Conservation (phyloP, 306 rosid species). For the Prosopis cineraria region DNA sequence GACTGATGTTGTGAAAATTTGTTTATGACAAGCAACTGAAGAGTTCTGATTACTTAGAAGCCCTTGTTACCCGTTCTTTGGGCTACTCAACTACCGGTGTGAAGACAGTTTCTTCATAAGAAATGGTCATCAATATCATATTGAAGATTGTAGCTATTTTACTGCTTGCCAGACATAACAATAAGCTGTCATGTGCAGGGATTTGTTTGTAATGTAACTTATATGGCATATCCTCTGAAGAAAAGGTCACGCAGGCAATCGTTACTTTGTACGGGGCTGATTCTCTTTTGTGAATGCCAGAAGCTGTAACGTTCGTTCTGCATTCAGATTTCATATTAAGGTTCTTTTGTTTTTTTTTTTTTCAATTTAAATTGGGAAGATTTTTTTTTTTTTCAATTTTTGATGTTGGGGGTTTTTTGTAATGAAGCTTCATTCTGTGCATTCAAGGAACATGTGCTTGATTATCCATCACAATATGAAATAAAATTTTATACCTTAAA, state of each 20-base stretch:
- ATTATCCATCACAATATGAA: neutral
- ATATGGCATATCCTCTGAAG: constrained; percentile 33
- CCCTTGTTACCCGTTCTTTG: constrained; percentile 19
- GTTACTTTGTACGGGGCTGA: neutral
- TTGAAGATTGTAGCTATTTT: constrained; percentile 45
- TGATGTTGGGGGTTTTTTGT: neutral
- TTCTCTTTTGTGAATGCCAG: constrained; percentile 31
- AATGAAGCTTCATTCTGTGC: constrained; percentile 20
- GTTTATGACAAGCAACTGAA: constrained; percentile 36
- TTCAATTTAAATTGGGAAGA: no score
- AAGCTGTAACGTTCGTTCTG: constrained; percentile 40
- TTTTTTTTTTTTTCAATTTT: neutral
- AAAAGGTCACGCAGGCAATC: constrained; percentile 30
- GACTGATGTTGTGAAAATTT: constrained; percentile 37
- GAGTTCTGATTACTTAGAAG: constrained; percentile 29
- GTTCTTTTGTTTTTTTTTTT: no score
- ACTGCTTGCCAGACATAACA: constrained; percentile 33
- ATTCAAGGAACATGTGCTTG: neutral
- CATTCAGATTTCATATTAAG: constrained; percentile 13
- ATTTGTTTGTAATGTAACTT: constrained; percentile 40
- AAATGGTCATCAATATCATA: constrained; percentile 38
- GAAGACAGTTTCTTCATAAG: constrained; percentile 39
- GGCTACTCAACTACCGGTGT: constrained; percentile 38
- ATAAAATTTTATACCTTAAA: neutral
- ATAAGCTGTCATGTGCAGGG: constrained; percentile 37